Conservation (phyloP, 768 basidiomycete species). For the Sutorius australiensis region DNA sequence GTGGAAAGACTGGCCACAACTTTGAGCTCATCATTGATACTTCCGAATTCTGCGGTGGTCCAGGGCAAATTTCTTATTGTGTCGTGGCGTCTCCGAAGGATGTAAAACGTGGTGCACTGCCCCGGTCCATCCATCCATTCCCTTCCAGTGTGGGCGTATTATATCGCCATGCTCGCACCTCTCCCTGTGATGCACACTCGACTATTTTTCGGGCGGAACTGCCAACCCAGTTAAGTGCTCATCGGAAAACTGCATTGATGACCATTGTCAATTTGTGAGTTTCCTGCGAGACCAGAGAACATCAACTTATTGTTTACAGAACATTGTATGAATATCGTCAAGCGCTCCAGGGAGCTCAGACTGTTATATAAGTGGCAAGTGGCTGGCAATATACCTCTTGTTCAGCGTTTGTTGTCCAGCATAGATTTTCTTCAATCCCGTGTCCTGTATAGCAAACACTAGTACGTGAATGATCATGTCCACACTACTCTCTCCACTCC, state of each 20-base stretch:
- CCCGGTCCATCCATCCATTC: neutral
- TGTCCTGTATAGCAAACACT: too few relatives aligned
- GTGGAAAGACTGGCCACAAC: too few relatives aligned
- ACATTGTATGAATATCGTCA: too few relatives aligned
- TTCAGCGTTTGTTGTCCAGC: too few relatives aligned
- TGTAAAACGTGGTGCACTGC: neutral
- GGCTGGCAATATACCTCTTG: too few relatives aligned
- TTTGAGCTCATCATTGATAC: neutral
- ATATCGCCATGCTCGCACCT: neutral
- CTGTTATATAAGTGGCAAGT: too few relatives aligned
- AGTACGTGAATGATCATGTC: too few relatives aligned
- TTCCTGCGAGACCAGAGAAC: too few relatives aligned
- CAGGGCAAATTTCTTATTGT: neutral
- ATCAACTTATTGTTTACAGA: too few relatives aligned
- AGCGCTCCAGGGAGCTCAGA: too few relatives aligned
- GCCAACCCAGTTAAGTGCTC: neutral
- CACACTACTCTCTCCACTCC: too few relatives aligned
- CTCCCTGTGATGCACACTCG: neutral
- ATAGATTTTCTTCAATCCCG: too few relatives aligned
- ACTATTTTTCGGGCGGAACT: neutral
- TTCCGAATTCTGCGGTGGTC: neutral
- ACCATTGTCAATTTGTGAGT: neutral
- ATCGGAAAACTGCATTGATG: neutral
- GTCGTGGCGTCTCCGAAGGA: neutral
- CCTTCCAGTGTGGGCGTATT: neutral